A percentile compares a stretch with the other conserved stretches of the same genome.
Conservation (phyloP, 257 asterid genomes). For the Solanum tarapatanum region DNA sequence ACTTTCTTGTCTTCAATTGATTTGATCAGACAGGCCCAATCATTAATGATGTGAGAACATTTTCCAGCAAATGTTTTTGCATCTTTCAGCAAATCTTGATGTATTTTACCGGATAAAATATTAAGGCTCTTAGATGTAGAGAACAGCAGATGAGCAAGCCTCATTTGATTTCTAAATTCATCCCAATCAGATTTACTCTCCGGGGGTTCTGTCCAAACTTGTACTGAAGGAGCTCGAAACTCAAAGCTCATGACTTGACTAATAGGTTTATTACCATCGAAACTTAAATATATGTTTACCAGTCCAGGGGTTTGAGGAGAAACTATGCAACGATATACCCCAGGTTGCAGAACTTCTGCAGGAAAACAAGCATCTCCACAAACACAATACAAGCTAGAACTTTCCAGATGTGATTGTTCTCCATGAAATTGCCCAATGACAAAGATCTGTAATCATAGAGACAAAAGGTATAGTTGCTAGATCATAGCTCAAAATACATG, state of each 20-base stretch:
- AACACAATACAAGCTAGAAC: slow-evolving; percentile 38
- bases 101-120: slow-evolving; percentile 34
- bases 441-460: slow-evolving; percentile 49
- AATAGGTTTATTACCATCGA: slow-evolving; percentile 68
- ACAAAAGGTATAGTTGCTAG: background rate
- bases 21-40: slow-evolving; percentile 47
- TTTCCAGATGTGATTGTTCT: slow-evolving; percentile 27
- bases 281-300: slow-evolving; percentile 56
- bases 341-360: slow-evolving; percentile 54
- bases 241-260: slow-evolving; percentile 73
- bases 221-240: slow-evolving; percentile 49
- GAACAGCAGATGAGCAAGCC: slow-evolving; percentile 77
- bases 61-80: slow-evolving; percentile 58
- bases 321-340: slow-evolving; percentile 65
- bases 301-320: slow-evolving; percentile 64
- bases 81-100: slow-evolving; percentile 47
- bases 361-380: slow-evolving; percentile 59
- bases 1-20: slow-evolving; percentile 44
- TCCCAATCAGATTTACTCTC: slow-evolving; percentile 48
- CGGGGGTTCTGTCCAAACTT: slow-evolving; percentile 6
- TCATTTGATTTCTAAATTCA: slow-evolving; percentile 57
- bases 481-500: background rate
- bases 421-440: slow-evolving; percentile 58
- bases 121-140: slow-evolving; percentile 53
- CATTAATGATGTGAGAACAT: slow-evolving; percentile 33